phyloP scores from a whole-genome alignment of 1,284 basidiomycete genomes.

The Ustilago esculenta region DNA sequence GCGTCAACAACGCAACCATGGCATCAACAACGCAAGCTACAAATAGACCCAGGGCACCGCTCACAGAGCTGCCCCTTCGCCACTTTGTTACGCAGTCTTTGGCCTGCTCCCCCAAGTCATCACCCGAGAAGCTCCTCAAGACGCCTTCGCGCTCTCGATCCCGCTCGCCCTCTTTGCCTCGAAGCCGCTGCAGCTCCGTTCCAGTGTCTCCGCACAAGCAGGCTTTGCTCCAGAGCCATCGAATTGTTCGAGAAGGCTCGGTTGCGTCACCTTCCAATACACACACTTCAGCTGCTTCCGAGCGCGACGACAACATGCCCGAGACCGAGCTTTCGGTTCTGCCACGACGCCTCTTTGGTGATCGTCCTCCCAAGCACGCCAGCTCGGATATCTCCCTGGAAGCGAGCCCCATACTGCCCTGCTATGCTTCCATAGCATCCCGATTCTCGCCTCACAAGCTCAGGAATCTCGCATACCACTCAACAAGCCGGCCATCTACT shows the following conservation, averaged over 20 bases:
- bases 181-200: constrained; percentile 24
- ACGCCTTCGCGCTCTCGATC: constrained; percentile 37
- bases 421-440: constrained; percentile 1
- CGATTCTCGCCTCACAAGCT: constrained; percentile 39
- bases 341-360: constrained; percentile 28
- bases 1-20: constrained; percentile 5
- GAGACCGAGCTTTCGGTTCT: constrained; percentile 13
- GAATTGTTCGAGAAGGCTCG: constrained; percentile 33
- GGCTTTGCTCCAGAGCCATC: constrained; percentile 37
- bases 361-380: not conserved
- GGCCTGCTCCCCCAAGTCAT: constrained; percentile 19
- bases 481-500: constrained; percentile 14
- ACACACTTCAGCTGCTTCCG: not conserved
- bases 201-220: constrained; percentile 48
- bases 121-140: constrained; percentile 29
- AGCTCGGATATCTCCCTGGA: constrained; percentile 19
- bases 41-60: constrained; percentile 17
- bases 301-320: constrained; percentile 13
- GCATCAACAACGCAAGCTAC: constrained; percentile 11
- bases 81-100: constrained; percentile 35
- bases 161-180: constrained; percentile 30
- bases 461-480: constrained; percentile 29
- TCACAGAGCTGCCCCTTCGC: constrained; percentile 41
- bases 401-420: constrained; percentile 16
- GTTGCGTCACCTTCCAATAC: constrained; percentile 21